Base-by-base conservation (phyloP, 1,284 basidiomycete genomes). In the Bondarzewia mesenterica region DNA sequence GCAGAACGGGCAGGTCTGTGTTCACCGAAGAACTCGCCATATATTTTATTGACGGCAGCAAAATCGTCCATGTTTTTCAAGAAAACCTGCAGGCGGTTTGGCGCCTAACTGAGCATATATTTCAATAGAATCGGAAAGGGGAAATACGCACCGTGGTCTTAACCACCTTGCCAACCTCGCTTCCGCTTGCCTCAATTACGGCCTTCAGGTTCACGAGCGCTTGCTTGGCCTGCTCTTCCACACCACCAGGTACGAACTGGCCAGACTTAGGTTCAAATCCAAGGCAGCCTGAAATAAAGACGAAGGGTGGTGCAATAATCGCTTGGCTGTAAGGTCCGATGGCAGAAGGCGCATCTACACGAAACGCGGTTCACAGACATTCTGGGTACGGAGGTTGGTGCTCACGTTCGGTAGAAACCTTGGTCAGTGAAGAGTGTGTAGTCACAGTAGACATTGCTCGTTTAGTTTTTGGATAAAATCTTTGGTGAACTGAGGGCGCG, bases 41-140 rank as follows among this genome's bases (percentile, higher is more conserved):
- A 93, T 46, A 87, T 70, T 5, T 66, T 74, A 65, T 98, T 99
- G 64, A 97, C 84, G 47, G 77, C 72, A 12, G 64, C 82, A 66
- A 97, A 97, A 68, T 98, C 89, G 60, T 88, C 75, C 92, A 98
- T 95, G 58, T 79, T 73, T 66, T 95, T 92, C 62, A 98, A 69
- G 73, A 97, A 98, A 42, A 96, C 87, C 85, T 91, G 52, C 25
- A 16, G 18, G 15, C 20, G 23, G 18, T 35, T 42, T 15, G 21
- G n/a, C 12, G 32, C 32, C 32, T 35, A 8, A 8, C 32, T 35
- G 10, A n/a, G n/a, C n/a, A 35, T n/a, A n/a, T 8, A 35, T n/a
- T 35, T 8, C 10, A 35, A 35, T 35, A 35, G 32, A 35, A 35
- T 8, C 8, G 32, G 32, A 8, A 35, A 10, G 45, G 26, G 25